Base-by-base conservation (phyloP, 305 asterid species). In the Stenogyne calaminthoides region DNA sequence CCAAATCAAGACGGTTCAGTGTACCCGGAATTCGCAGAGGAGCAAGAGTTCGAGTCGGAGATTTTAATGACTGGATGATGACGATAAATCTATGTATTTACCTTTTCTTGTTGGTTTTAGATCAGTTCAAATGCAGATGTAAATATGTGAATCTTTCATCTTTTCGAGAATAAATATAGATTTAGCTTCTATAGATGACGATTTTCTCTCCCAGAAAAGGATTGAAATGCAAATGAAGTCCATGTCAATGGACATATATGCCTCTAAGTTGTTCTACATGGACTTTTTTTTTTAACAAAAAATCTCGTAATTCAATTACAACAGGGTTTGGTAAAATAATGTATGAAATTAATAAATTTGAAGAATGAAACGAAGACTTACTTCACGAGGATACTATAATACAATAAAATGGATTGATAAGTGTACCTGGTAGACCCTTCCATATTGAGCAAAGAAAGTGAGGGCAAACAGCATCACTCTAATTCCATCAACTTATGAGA, bases 1-100 rank as follows among this genome's bases (percentile, higher is more conserved):
- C 78, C 81, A 83, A 78, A 84, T 86, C 79, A 20, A 84, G 77
- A 74, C 80, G 65, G 84, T 75, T 54, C 80, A 15, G 19, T 58
- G 73, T 62, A 55, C 77, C 72, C 80, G 80, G 73, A 77, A 63
- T 52, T 57, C 66, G 66, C 19, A 67, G 9, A 67, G 36, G 49
- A 54, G 72, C 78, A 77, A 15, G 52, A 58, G 55, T 44, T 15
- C 80, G 46, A 56, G 11, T 70, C 60, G 46, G 54, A 54, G 57
- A 32, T 32, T 34, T 71, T 64, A 56, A n/a, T 7, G 47, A 18
- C 40, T 29, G 29, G 68, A 46, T 42, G 70, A 62, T 36, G 70
- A 72, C 32, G 27, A 62, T 49, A 52, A 15, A 37, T 49, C 5
- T 52, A n/a, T 73, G 71, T 54, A 73, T 3, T 52, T 54, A 73